These are phyloP conservation scores for Candida glaebosa DNA, from an alignment of 805 yeast species.

Conservation along the genomic window DNA sequence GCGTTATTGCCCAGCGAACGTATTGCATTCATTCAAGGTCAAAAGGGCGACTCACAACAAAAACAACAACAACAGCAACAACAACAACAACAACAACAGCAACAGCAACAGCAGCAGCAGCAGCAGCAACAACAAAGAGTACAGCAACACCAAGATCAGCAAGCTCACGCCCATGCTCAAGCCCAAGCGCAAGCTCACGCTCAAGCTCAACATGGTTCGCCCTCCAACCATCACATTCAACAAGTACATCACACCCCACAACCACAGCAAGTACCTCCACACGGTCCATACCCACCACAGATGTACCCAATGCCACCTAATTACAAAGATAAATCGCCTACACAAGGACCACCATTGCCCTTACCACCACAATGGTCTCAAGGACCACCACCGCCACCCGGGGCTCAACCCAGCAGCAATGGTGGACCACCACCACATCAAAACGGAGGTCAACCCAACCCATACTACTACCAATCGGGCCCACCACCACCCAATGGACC, in stretches of 20 bases:
- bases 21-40: conserved; percentile 33
- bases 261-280: conserved; percentile 9
- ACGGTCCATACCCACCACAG: conserved; percentile 9
- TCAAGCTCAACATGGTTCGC: conserved; percentile 16
- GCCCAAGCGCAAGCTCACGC: conserved; percentile 2
- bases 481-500: conserved; percentile 9
- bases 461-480: conserved; percentile 2
- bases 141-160: conserved; percentile 15
- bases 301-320: conserved; percentile 5
- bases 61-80: conserved; percentile 13
- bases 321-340: not conserved
- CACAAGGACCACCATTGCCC: conserved; percentile 5
- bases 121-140: conserved; percentile 12
- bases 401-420: conserved; percentile 4
- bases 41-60: conserved; percentile 29
- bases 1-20: conserved; percentile 41
- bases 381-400: conserved; percentile 6
- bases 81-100: conserved; percentile 12
- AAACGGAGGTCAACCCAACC: conserved; percentile 8
- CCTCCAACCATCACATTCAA: conserved; percentile 15
- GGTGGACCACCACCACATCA: conserved; percentile 9
- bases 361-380: conserved; percentile 3
- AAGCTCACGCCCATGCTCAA: conserved; percentile 11
- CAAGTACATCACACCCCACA: conserved; percentile 7
- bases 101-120: conserved; percentile 5